Evolutionary conservation across 73 alveolate genomes (phyloP).

Genomic region (Durusdinium trenchii): DNA sequence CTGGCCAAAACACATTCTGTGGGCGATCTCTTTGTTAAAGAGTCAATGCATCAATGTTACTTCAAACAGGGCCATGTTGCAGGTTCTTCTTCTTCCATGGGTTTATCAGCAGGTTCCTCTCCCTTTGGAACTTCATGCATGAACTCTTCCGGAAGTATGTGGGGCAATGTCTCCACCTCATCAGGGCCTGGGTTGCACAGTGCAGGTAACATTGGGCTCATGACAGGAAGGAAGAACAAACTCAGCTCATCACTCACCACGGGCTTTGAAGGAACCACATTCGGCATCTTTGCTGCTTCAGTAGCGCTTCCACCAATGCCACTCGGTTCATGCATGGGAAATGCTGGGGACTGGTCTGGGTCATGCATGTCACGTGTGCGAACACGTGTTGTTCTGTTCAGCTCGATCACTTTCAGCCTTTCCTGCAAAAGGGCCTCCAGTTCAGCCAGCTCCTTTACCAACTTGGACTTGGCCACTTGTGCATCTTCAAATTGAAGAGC

Average conservation of each 20-base stretch:
- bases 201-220: background rate
- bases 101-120: background rate
- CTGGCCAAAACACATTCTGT: background rate
- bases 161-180: background rate
- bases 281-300: background rate
- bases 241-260: too few relatives aligned
- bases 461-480: background rate
- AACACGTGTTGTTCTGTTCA: too few relatives aligned
- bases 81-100: background rate
- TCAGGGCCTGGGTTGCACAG: background rate
- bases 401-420: background rate
- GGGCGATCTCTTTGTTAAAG: background rate
- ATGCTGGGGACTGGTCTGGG: background rate
- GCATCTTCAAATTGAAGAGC: background rate
- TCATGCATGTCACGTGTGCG: too few relatives aligned
- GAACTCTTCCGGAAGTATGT: background rate
- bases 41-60: background rate
- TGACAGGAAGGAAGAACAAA: background rate
- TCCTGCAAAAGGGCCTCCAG: background rate
- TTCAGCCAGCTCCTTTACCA: background rate
- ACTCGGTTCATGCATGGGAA: background rate
- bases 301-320: background rate
- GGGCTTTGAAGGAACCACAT: too few relatives aligned
- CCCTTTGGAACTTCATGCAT: background rate
- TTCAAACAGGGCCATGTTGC: background rate